Evolutionary conservation across 1,284 basidiomycete genomes (phyloP).

Genomic region (Cutaneotrichosporon sp.): DNA sequence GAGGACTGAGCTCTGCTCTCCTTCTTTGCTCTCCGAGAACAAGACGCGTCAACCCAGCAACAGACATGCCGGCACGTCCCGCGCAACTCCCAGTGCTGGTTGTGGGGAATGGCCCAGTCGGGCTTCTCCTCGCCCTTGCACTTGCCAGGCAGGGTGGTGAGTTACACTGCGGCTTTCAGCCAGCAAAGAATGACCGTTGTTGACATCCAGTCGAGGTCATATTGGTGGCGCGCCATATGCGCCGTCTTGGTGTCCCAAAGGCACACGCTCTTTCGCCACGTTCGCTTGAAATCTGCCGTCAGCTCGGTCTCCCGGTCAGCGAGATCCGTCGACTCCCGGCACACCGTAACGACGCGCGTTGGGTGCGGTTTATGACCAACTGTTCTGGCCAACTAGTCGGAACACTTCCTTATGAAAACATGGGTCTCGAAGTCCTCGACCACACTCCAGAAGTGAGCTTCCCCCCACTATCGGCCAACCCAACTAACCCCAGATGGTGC

Average conservation of each 20-base stretch:
- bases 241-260: slow-evolving; percentile 24
- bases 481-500: slow-evolving; percentile 20
- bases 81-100: slow-evolving; percentile 18
- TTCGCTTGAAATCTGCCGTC: slow-evolving; percentile 25
- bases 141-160: slow-evolving; percentile 20
- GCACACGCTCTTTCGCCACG: slow-evolving; percentile 25
- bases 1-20: too few relatives aligned
- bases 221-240: slow-evolving; percentile 20
- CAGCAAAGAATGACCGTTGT: not conserved
- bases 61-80: not conserved
- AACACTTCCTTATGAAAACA: slow-evolving; percentile 22
- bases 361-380: slow-evolving; percentile 24
- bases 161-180: not conserved
- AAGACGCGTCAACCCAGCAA: not conserved
- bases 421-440: slow-evolving; percentile 19
- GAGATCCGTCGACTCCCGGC: slow-evolving; percentile 19
- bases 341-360: slow-evolving; percentile 19
- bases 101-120: slow-evolving; percentile 24
- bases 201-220: slow-evolving; percentile 23
- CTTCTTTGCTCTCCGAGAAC: not conserved
- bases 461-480: not conserved
- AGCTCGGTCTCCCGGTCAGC: slow-evolving; percentile 17
- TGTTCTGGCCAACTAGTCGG: slow-evolving; percentile 21
- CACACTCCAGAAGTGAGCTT: slow-evolving; percentile 21
- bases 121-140: slow-evolving; percentile 19